Evolutionary conservation across 1,284 basidiomycete genomes (phyloP).

Genomic region (Anthracocystis panici-leucophaei): DNA sequence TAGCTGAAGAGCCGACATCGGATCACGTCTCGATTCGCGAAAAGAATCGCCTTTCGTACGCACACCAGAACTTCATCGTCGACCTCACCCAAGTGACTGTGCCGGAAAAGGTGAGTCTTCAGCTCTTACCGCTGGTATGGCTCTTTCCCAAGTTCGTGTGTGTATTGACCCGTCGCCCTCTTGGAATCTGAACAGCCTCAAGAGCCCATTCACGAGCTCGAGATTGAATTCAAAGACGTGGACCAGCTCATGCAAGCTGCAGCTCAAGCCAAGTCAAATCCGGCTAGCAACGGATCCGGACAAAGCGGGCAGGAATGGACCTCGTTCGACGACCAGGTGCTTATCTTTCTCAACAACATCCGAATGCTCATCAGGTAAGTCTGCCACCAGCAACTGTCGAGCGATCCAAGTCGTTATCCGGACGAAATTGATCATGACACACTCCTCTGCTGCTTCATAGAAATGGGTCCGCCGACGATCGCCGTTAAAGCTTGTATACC

Average conservation of each 20-base stretch:
- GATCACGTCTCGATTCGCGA: slow-evolving; percentile 72
- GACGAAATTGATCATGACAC: too few relatives aligned
- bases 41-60: slow-evolving; percentile 93
- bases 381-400: too few relatives aligned
- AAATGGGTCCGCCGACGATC: slow-evolving; percentile 3
- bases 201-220: slow-evolving; percentile 73
- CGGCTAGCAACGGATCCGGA: slow-evolving; percentile 13
- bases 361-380: slow-evolving; percentile 56
- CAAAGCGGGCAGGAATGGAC: slow-evolving; percentile 58
- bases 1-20: slow-evolving; percentile 61
- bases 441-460: not conserved
- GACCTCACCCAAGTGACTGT: slow-evolving; percentile 89
- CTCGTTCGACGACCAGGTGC: slow-evolving; percentile 59
- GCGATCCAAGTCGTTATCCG: too few relatives aligned
- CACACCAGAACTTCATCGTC: slow-evolving; percentile 89
- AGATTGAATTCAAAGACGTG: slow-evolving; percentile 74
- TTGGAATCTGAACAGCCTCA: slow-evolving; percentile 31
- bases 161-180: slow-evolving; percentile 2
- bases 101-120: slow-evolving; percentile 52
- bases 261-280: slow-evolving; percentile 27
- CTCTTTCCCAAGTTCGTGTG: not conserved
- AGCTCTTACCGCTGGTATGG: too few relatives aligned
- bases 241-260: slow-evolving; percentile 71
- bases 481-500: not conserved
- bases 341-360: slow-evolving; percentile 67